Conservation (phyloP, 441 rosid genomes). For the Pelargonium citronellum region DNA sequence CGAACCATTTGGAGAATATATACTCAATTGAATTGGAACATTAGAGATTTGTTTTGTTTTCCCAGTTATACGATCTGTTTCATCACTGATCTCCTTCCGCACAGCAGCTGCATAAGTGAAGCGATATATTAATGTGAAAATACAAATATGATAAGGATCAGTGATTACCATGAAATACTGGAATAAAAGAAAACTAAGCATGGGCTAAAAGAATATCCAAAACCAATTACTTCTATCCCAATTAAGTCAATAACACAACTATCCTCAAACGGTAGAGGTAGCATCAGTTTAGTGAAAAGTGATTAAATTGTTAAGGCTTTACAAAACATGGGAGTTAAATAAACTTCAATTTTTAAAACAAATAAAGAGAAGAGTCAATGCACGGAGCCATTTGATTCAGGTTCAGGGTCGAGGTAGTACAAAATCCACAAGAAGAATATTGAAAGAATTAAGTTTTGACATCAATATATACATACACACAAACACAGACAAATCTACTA, state of each 20-base stretch:
- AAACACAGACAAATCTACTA: too few species aligned
- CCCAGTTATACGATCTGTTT: conserved; percentile 94
- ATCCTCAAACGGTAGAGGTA: neutral
- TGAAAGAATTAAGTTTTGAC: neutral
- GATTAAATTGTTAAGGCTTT: neutral
- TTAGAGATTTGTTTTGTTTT: conserved; percentile 85
- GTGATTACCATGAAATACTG: neutral
- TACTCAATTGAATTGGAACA: conserved; percentile 87
- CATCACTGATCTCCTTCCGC: conserved; percentile 87
- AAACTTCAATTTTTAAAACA: neutral
- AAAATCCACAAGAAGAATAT: neutral
- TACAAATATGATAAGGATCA: neutral
- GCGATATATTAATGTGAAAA: conserved; percentile 13
- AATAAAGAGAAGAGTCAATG: neutral
- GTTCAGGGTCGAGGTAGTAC: neutral
- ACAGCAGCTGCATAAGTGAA: conserved; percentile 60
- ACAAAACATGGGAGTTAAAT: neutral
- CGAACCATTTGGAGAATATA: conserved; percentile 88
- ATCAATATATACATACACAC: neutral
- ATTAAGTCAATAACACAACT: neutral
- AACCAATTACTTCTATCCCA: neutral
- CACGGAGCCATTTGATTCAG: neutral
- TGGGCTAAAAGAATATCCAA: neutral
- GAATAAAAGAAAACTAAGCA: neutral
- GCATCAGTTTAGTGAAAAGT: neutral